A percentile compares a stretch with the other conserved stretches of the same genome.
These are phyloP conservation scores for Isabelozyma pseudorhagii DNA, from an alignment of 805 yeast species.

Conservation along the genomic window DNA sequence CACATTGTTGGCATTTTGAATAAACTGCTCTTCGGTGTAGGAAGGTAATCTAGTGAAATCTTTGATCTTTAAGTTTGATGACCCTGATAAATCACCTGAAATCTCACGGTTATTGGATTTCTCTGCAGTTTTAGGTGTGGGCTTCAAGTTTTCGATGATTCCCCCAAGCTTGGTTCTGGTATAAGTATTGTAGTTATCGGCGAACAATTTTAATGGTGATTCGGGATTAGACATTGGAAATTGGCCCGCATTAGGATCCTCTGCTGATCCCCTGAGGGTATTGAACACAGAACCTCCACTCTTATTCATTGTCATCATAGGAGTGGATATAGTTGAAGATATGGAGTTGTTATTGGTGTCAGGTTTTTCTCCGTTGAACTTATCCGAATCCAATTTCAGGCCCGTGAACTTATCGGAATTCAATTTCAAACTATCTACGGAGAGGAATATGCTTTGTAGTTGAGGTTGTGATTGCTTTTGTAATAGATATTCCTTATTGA, in stretches of 20 bases:
- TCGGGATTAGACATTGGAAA: slow-evolving; percentile 21
- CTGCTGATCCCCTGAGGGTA: neutral
- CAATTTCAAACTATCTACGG: slow-evolving; percentile 15
- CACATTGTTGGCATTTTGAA: slow-evolving; percentile 35
- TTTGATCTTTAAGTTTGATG: slow-evolving; percentile 23
- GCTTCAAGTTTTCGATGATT: slow-evolving; percentile 16
- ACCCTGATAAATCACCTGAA: neutral
- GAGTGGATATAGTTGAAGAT: slow-evolving; percentile 37
- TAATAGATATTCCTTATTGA: slow-evolving; percentile 23
- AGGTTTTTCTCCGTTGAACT: slow-evolving; percentile 2
- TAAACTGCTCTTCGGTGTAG: slow-evolving; percentile 34
- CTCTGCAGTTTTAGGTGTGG: neutral
- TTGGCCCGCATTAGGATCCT: slow-evolving; percentile 13
- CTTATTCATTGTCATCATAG: slow-evolving; percentile 26
- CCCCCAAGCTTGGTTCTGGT: slow-evolving; percentile 33
- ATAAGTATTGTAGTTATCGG: slow-evolving; percentile 37
- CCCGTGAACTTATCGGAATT: slow-evolving; percentile 2
- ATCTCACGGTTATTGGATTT: neutral
- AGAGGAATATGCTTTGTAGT: slow-evolving; percentile 28
- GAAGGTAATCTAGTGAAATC: slow-evolving; percentile 27
- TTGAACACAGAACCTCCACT: slow-evolving; percentile 5
- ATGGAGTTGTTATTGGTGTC: slow-evolving; percentile 16
- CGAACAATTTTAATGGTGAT: slow-evolving; percentile 41
- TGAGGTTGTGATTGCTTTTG: slow-evolving; percentile 22
- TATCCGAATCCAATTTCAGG: neutral